Conservation (phyloP, 495 filamentous ascomycete species). For the Penicillium crystallinum region DNA sequence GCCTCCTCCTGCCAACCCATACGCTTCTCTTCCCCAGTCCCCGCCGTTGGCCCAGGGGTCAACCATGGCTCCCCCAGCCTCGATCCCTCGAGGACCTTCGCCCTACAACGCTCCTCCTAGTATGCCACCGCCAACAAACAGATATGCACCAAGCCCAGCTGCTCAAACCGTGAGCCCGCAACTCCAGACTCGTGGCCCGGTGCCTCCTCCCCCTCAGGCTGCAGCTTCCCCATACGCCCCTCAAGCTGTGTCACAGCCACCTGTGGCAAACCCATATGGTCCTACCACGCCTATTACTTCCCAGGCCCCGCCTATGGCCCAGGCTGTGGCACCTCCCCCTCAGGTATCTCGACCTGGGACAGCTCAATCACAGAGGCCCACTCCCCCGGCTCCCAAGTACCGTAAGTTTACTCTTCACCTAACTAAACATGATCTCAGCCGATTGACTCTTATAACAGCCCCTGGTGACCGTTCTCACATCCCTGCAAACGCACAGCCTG, state of each 20-base stretch:
- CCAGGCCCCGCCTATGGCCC: conserved; percentile 39
- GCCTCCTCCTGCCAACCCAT: conserved; percentile 62
- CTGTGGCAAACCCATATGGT: conserved; percentile 43
- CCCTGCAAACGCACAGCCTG: conserved; percentile 62
- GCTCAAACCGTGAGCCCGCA: conserved; percentile 45
- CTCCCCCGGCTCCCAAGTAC: conserved; percentile 55
- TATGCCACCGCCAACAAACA: conserved; percentile 66
- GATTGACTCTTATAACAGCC: conserved; percentile 36
- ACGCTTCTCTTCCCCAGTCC: conserved; percentile 53
- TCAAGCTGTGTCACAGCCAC: conserved; percentile 32
- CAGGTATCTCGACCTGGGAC: conserved; percentile 47
- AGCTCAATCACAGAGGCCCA: conserved; percentile 43
- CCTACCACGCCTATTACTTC: conserved; percentile 35
- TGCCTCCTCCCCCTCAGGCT: conserved; percentile 49
- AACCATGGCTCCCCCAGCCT: conserved; percentile 42
- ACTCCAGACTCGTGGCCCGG: conserved; percentile 34
- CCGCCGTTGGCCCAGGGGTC: conserved; percentile 19
- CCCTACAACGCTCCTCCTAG: conserved; percentile 83
- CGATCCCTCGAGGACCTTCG: conserved; percentile 70
- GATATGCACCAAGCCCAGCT: conserved; percentile 80
- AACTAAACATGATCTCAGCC: conserved; percentile 7
- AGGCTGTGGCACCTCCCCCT: conserved; percentile 37
- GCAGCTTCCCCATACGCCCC: conserved; percentile 59
- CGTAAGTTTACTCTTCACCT: conserved; percentile 47
- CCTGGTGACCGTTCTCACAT: conserved; percentile 89